Evolutionary conservation across 2,329 filamentous ascomycete species (phyloP).

Genomic region (Fragosphaeria purpurea): DNA sequence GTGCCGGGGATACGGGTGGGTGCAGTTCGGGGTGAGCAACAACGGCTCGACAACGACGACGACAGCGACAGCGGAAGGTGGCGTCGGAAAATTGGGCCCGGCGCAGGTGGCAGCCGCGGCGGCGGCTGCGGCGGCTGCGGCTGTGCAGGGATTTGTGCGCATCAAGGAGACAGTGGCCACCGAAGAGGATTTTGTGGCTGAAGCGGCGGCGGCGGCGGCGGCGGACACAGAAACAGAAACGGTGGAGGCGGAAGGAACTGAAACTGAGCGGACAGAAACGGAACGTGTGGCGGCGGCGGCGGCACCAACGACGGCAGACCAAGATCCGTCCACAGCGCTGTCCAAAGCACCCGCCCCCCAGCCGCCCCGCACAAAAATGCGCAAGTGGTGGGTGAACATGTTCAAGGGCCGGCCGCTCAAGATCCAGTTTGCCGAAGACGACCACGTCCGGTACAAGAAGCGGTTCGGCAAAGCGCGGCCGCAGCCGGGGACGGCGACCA

Average conservation of each 20-base stretch:
- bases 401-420: slow-evolving; percentile 72
- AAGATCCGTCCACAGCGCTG: slow-evolving; percentile 14
- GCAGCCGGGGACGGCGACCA: slow-evolving; percentile 20
- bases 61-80: neutral
- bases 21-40: slow-evolving; percentile 52
- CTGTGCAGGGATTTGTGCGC: slow-evolving; percentile 72
- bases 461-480: slow-evolving; percentile 68
- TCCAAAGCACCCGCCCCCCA: slow-evolving; percentile 19
- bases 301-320: slow-evolving; percentile 22
- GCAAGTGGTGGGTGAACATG: slow-evolving; percentile 78
- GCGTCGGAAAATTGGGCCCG: neutral
- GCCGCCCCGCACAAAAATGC: slow-evolving; percentile 43
- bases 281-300: slow-evolving; percentile 1
- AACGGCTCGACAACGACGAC: neutral
- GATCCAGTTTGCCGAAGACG: slow-evolving; percentile 89
- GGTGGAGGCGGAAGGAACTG: slow-evolving; percentile 17
- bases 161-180: slow-evolving; percentile 56
- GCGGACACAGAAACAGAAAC: slow-evolving; percentile 21
- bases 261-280: neutral
- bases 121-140: slow-evolving; percentile 60
- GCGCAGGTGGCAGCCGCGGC: slow-evolving; percentile 27
- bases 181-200: slow-evolving; percentile 49
- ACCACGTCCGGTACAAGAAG: slow-evolving; percentile 84
- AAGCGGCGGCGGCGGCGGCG: slow-evolving; percentile 29
- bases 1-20: slow-evolving; percentile 96